Percentiles rank a stretch among this genome's conserved stretches.
Conservation (phyloP, 805 yeast genomes). For the Zygotorulaspora chibaensis region DNA sequence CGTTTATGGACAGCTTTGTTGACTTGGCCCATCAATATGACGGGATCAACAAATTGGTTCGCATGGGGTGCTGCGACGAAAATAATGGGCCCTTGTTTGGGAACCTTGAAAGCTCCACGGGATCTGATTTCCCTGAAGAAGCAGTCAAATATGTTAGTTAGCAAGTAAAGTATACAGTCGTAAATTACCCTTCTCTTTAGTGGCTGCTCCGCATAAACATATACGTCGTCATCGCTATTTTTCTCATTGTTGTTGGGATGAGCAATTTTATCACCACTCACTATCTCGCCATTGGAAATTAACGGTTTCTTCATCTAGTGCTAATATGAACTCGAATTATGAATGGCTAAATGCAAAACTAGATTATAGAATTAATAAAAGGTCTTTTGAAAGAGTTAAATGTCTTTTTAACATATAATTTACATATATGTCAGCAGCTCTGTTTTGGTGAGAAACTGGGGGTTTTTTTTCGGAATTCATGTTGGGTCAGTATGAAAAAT, state of each 20-base stretch:
- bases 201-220: slow-evolving; percentile 39
- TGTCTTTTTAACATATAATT: no score
- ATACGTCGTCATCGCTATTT: slow-evolving; percentile 1
- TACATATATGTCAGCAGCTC: no score
- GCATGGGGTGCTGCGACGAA: slow-evolving; percentile 98
- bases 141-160: slow-evolving; percentile 48
- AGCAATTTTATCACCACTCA: not conserved
- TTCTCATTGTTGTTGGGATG: not conserved
- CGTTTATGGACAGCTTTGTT: slow-evolving; percentile 61
- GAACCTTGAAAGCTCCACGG: slow-evolving; percentile 76
- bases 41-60: slow-evolving; percentile 80
- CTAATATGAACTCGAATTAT: not conserved
- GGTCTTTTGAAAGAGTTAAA: no score
- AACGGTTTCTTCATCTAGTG: not conserved
- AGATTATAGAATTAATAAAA: no score
- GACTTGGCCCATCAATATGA: slow-evolving; percentile 79
- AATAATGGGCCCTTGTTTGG: slow-evolving; percentile 74
- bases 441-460: no score
- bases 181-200: slow-evolving; percentile 40
- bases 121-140: slow-evolving; percentile 88
- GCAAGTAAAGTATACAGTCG: slow-evolving; percentile 50
- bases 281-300: not conserved
- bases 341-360: no score
- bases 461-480: not conserved
- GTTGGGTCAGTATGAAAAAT: no score